Evolutionary conservation across 495 filamentous ascomycete species (phyloP).

Genomic region (Penicillium diatomitis): DNA sequence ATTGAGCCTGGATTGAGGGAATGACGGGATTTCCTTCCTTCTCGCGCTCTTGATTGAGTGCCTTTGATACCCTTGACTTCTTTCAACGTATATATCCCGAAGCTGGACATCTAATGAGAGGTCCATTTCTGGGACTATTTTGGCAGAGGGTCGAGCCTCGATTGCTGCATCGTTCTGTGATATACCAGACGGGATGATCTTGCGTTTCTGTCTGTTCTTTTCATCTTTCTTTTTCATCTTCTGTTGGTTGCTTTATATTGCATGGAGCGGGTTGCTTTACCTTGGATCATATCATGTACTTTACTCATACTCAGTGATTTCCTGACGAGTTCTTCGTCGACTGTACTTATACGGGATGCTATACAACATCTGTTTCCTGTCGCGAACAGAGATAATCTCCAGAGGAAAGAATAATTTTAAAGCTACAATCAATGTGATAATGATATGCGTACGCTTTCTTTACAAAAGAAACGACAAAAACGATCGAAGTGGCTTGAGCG

Average conservation of each 20-base stretch:
- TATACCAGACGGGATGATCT: not conserved
- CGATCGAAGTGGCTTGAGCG: not conserved
- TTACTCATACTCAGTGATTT: constrained; percentile 8
- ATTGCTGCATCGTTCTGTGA: too few relatives aligned
- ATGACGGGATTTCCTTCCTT: not conserved
- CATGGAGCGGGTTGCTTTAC: constrained; percentile 32
- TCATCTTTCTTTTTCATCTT: constrained; percentile 3
- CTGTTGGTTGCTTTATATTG: constrained; percentile 20
- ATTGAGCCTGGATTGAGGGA: constrained; percentile 4
- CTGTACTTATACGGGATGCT: constrained; percentile 27
- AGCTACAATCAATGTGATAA: not conserved
- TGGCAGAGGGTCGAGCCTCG: too few relatives aligned
- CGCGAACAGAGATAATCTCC: not conserved
- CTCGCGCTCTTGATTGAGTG: not conserved
- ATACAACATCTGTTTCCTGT: constrained; percentile 2
- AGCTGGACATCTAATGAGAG: too few relatives aligned
- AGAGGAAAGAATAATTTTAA: too few relatives aligned
- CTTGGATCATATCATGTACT: constrained; percentile 16
- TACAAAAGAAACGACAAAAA: not conserved
- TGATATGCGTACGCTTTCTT: constrained; percentile 1
- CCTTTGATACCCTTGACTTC: too few relatives aligned
- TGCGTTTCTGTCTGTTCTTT: constrained; percentile 1
- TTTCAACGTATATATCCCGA: too few relatives aligned
- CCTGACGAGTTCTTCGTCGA: constrained; percentile 6
- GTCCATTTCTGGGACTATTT: too few relatives aligned